A percentile compares a stretch with the other conserved stretches of the same genome.
Evolutionary conservation across 305 asterid genomes (phyloP).

Genomic region (Fraxinus nigra): DNA sequence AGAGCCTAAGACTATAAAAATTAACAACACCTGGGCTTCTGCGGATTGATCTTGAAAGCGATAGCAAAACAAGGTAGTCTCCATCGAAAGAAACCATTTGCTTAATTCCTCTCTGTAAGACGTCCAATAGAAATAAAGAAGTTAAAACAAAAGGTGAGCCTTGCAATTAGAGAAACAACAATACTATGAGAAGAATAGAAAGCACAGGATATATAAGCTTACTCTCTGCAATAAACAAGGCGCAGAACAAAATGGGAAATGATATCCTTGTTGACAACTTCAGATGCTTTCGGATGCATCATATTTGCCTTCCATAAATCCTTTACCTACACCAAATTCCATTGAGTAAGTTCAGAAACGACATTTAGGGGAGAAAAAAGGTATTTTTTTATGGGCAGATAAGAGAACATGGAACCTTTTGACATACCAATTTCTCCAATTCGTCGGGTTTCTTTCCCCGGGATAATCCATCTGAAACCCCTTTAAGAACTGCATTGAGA

Average conservation of each 20-base stretch:
- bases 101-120: conserved; percentile 74
- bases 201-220: conserved; percentile 24
- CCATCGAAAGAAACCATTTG: conserved; percentile 92
- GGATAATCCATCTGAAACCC: conserved; percentile 82
- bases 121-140: conserved; percentile 10
- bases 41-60: conserved; percentile 56
- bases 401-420: not conserved
- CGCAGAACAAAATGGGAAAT: conserved; percentile 93
- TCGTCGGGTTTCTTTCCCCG: conserved; percentile 82
- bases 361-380: not conserved
- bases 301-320: conserved; percentile 64
- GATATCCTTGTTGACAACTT: conserved; percentile 65
- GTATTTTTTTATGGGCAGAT: not conserved
- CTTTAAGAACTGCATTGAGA: conserved; percentile 69
- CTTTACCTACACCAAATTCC: conserved; percentile 38
- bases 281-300: conserved; percentile 64
- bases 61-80: conserved; percentile 77
- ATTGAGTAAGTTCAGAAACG: conserved; percentile 9
- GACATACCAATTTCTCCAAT: conserved; percentile 63
- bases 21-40: conserved; percentile 66
- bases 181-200: conserved; percentile 8
- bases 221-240: conserved; percentile 96
- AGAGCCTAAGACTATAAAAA: conserved; percentile 17
- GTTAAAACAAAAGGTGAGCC: not conserved
- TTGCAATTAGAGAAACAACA: not conserved